A percentile compares a stretch with the other conserved stretches of the same genome.
Evolutionary conservation across 345 rosid genomes (phyloP).

Genomic region (Eucalyptus globulus): DNA sequence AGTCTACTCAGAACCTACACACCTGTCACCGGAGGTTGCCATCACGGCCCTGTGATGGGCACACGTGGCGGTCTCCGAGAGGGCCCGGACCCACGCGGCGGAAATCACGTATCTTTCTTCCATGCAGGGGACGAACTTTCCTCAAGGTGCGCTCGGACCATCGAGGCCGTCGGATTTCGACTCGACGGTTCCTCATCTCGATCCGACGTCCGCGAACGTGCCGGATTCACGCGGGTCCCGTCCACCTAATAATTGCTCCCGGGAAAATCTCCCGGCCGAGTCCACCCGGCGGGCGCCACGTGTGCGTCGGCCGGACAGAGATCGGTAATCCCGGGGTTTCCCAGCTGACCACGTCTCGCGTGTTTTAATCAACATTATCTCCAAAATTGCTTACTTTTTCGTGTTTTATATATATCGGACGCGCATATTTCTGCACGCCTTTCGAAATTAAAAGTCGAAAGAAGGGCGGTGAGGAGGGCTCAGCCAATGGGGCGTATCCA

Average conservation of each 20-base stretch:
- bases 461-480: background rate
- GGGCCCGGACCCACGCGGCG: background rate
- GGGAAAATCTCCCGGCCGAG: background rate
- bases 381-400: background rate
- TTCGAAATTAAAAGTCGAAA: background rate
- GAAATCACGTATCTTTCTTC: slow-evolving; percentile 1
- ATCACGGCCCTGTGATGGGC: background rate
- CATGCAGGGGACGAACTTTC: background rate
- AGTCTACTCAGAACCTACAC: slow-evolving; percentile 1
- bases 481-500: background rate
- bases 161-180: background rate
- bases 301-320: background rate
- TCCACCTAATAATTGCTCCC: background rate
- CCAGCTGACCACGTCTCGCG: slow-evolving; percentile 32
- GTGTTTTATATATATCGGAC: background rate
- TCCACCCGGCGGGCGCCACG: slow-evolving; percentile 10
- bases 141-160: background rate
- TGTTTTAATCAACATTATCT: background rate
- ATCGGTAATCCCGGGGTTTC: background rate
- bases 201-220: background rate
- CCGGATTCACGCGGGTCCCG: background rate
- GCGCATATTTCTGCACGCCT: background rate
- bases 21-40: slow-evolving; percentile 1
- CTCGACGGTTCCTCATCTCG: background rate
- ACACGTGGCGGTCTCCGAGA: slow-evolving; percentile 8